Base-by-base conservation (phyloP, 1,284 basidiomycete species). In the Apiotrichum gamsii region DNA sequence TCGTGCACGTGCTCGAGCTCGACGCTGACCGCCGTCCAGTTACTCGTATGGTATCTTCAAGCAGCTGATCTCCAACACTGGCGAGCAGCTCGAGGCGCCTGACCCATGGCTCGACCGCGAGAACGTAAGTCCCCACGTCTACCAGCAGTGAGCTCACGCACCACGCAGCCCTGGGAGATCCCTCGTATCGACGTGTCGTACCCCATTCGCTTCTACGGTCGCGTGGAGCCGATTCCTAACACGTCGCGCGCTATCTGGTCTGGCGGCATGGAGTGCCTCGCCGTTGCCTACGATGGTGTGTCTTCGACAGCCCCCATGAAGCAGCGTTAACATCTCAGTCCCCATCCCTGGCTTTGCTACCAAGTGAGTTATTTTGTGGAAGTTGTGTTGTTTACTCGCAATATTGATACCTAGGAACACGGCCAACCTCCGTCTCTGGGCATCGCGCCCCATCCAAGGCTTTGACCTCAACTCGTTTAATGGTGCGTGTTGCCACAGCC, bases 31-130 rank as follows among this genome's bases (percentile, higher is more conserved):
- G 25, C 25, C 35, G 18, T 18, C n/a, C 10, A 47, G 45, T 42
- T 88, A 90, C 78, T 83, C 87, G 65, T 91, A 90, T 59, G 89
- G 89, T 60, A 91, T 95, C 72, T 95, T 95, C 80, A 86, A 90
- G 72, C 91, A 95, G 74, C 79, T 90, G 47, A 81, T 87, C 10
- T 84, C 87, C 36, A 66, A 59, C 58, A 57, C 62, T 48, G 88
- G 89, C 18, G 80, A 84, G 38, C 87, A 90, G 68, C 82, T 91
- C 6, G 88, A 91, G 75, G 89, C 87, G 21, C 89, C 90, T 9
- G 90, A 94, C 71, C 89, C 90, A 53, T 94, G 90, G 90, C 77
- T 94, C 32, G 84, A 88, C 51, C 77, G 85, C 60, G 83, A 85
- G 61, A 90, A 89, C 70, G 36, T 88, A 28, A 47, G 63, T 54